Evolutionary conservation across 768 basidiomycete species (phyloP), one percentile per base, ranked within the genome.

Genomic region (Daedaleopsis nitida): DNA sequence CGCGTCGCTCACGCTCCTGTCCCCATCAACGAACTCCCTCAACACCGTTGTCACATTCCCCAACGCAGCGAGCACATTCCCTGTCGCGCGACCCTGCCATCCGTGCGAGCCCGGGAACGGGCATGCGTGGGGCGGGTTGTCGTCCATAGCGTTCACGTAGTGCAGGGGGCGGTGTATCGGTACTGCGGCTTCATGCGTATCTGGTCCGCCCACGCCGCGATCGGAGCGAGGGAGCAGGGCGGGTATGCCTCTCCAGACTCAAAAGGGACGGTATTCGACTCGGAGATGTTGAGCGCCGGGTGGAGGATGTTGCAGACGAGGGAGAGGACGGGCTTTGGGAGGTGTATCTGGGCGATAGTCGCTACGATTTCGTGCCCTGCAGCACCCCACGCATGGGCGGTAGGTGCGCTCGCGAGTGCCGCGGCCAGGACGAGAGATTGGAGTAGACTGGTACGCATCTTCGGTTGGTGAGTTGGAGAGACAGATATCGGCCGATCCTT

Each of bases 271-370:
- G 38, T 34, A 1, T 49, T 17, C 1, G 58, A 47, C 1, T 52
- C 8, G 11, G 62, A 56, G 49, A 49, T 23, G 54, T 55, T 55
- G 48, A 55, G 39, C 10, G 58, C 52, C 60, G 76, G 74, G 64
- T 87, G 80, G 65, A 97, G 86, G 67, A 98, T 87, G 32, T 77
- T 73, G 65, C 89, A 92, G 56, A 97, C 76, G 35, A 79, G 81
- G 2, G 84, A 80, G 43, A 88, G 79, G 5, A 89, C 87, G 2
- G 76, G 77, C 0, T 92, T 91, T 71, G 92, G 84, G 2, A 98
- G 83, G 72, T 97, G 86, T 60, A 96, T 92, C 72, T 98, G 91
- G 1, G 96, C 96, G 58, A 98, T 91, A 5, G 95, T 96, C 1
- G 95, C 96, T 6, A 94, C 85, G 35, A 97, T 88, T 77, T 97